Base-by-base conservation (phyloP, 768 basidiomycete genomes). In the Rhodotorula babjevae region DNA sequence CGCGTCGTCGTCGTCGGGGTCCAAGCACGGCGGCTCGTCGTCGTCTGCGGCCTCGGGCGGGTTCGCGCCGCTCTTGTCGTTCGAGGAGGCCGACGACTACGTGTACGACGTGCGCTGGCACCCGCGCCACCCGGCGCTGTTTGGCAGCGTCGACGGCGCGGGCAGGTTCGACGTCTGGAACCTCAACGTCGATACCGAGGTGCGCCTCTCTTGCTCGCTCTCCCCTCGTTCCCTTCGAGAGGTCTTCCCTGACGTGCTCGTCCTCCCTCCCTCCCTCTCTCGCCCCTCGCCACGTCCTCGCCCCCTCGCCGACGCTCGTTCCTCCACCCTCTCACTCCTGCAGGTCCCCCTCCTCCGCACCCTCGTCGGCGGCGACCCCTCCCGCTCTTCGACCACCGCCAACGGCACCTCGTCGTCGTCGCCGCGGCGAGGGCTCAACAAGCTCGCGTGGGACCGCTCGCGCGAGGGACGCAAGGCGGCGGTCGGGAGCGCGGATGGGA, bases 51-150 rank as follows among this genome's bases (percentile, higher is more conserved):
- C 23, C 58, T 65, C 29, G 36, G 55, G 40, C 52, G 67, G 25
- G 64, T 11, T 94, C n/a, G 58, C 86, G 0, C 91, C 95, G 6
- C 76, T 98, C 33, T 90, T 94, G 80, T 93, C 92, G 53, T 98
- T 99, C 78, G 95, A 99, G 76, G 95, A 97, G 81, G 91, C 93
- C 21, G 93, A 94, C 79, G 96, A 99, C 81, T 97, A 98, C 80
- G 95, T 99, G 18, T 98, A 96, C 82, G 96, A 97, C 82, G 94
- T 92, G 59, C 91, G 90, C 80, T 99, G 96, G 96, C 96, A 99
- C 80, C 93, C 95, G 12, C 84, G 87, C 23, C 94, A 99, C 82
- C 96, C 96, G 23, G 93, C 95, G 2, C 73, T 94, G 60, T 99
- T 98, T 80, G 94, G 91, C 31, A 88, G 88, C 9, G 96, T 92